Conservation (phyloP, 2,329 filamentous ascomycete species). For the Alternaria solani region DNA sequence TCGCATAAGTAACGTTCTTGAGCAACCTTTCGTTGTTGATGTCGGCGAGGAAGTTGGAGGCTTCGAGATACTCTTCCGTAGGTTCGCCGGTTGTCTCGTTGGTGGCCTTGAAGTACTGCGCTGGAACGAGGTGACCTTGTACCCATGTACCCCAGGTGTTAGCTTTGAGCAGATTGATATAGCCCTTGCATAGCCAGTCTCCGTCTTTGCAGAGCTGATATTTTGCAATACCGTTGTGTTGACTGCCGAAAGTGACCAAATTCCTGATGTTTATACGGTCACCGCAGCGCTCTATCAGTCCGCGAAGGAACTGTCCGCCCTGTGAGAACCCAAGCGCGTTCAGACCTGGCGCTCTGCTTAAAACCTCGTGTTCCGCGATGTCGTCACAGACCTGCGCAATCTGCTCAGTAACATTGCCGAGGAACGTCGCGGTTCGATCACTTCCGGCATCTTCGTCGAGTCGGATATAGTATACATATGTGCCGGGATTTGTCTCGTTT, state of each 20-base stretch:
- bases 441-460: slow-evolving; percentile 70
- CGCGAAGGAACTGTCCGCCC: slow-evolving; percentile 94
- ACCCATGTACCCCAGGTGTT: slow-evolving; percentile 84
- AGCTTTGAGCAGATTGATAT: slow-evolving; percentile 77
- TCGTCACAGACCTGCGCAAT: slow-evolving; percentile 78
- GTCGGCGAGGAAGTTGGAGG: slow-evolving; percentile 90
- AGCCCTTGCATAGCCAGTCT: slow-evolving; percentile 83
- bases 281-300: slow-evolving; percentile 88
- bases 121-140: slow-evolving; percentile 83
- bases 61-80: slow-evolving; percentile 72
- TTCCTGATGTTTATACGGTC: slow-evolving; percentile 71
- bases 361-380: slow-evolving; percentile 77
- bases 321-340: slow-evolving; percentile 96
- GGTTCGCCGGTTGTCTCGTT: slow-evolving; percentile 63
- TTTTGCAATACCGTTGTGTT: slow-evolving; percentile 89
- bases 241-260: slow-evolving; percentile 86
- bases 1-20: slow-evolving; percentile 79
- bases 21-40: slow-evolving; percentile 87
- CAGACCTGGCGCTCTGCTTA: slow-evolving; percentile 81
- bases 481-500: slow-evolving; percentile 78
- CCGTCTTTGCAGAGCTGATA: slow-evolving; percentile 76
- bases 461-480: slow-evolving; percentile 81
- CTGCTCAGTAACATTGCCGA: slow-evolving; percentile 87
- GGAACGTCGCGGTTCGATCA: slow-evolving; percentile 86
- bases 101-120: slow-evolving; percentile 88